These are phyloP conservation scores for Solanum bulbocastanum DNA, from an alignment of 257 asterid species.

Conservation along the genomic window DNA sequence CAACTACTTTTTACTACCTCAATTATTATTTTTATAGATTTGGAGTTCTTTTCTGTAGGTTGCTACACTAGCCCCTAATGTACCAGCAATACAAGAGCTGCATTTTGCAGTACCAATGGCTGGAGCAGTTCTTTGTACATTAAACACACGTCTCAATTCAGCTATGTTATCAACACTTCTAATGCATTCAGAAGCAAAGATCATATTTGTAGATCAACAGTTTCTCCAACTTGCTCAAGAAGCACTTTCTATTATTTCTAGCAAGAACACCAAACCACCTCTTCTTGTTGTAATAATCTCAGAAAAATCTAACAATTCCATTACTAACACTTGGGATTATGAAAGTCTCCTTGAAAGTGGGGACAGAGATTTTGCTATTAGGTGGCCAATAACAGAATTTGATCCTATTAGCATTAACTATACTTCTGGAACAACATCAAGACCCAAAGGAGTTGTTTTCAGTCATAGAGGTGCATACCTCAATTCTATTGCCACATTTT, in stretches of 20 bases:
- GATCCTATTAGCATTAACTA: slow-evolving; percentile 27
- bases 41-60: slow-evolving; percentile 6
- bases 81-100: slow-evolving; percentile 26
- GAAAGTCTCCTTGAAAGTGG: slow-evolving; percentile 15
- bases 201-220: slow-evolving; percentile 18
- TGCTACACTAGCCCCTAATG: slow-evolving; percentile 25
- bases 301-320: background rate
- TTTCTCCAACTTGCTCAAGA: slow-evolving; percentile 8
- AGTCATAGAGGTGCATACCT: slow-evolving; percentile 33
- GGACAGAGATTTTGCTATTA: slow-evolving; percentile 12
- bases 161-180: slow-evolving; percentile 10
- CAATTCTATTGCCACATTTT: slow-evolving; percentile 16
- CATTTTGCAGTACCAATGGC: slow-evolving; percentile 31
- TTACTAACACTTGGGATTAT: slow-evolving; percentile 1
- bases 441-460: slow-evolving; percentile 26
- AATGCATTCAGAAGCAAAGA: slow-evolving; percentile 20
- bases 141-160: slow-evolving; percentile 24
- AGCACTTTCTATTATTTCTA: slow-evolving; percentile 8
- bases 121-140: slow-evolving; percentile 24
- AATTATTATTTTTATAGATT: background rate
- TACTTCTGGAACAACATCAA: slow-evolving; percentile 30
- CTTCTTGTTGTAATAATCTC: slow-evolving; percentile 11
- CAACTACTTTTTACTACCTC: background rate
- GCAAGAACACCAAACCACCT: background rate
- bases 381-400: slow-evolving; percentile 17